Evolutionary conservation across 371 early-diverging fungal genomes (phyloP), one percentile per base, ranked within the genome.

Genomic region (Apophysomyces variabilis): DNA sequence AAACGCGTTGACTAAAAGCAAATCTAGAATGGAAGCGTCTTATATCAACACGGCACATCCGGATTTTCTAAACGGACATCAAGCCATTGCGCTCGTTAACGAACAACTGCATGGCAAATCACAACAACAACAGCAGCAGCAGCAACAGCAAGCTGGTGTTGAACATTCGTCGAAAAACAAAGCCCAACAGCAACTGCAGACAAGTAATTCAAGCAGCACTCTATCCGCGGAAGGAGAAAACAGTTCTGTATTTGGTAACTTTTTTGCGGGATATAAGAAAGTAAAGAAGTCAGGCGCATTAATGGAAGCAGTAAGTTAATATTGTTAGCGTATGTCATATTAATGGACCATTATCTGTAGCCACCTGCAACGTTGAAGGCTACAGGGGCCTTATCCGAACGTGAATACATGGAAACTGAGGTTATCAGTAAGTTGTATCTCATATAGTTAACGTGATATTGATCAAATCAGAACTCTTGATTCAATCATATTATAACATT

Each of bases 1-100:
- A 47, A 14, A 6, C 16, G 13, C 9, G 60, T 38, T 41, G 18
- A 38, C 41, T 60, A 12, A 60, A 13, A 41, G 26, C 13, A 13
- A 57, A 5, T 36, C 4, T 64, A 90, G 89, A 41, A 95, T 96
- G 90, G 98, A 99, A 84, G 85, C 93, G 7, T 85, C 87, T 70
- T 99, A 99, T 75, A 92, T 99, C 80, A 98, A 98, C 83, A 99
- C 99, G 11, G 98, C 89, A 5, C 99, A 99, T 77, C 99, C 99
- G 5, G 99, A 99, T 79, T 99, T 99, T 77, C 82, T 98, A 67
- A 92, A 86, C 67, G 99, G 97, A 45, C 96, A 98, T 84, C 92
- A 90, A 74, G 98, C 98, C 5, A 92, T 96, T 88, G 92, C 95
- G 14, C 87, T 94, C 44, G 95, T 98, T 64, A 90, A 89, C 62